Evolutionary conservation across 345 rosid species (phyloP), one percentile per base, ranked within the genome.

Genomic region (Hirschfeldia incana): DNA sequence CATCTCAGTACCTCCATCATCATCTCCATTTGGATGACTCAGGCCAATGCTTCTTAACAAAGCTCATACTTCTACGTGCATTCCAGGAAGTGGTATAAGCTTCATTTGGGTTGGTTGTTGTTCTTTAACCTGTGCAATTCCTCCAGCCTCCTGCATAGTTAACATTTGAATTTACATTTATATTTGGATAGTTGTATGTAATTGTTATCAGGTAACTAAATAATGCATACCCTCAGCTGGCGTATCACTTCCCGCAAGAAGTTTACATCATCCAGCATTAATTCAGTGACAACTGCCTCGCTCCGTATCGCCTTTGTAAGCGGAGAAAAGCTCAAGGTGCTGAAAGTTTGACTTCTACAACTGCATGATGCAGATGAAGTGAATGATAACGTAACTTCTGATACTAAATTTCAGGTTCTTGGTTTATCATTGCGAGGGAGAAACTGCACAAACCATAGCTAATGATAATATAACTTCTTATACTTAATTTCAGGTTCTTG

Each of bases 391-490:
- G 72, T 62, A 2, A 57, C 13, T 26, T 37, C 64, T 76, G 12
- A 62, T 79, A 53, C 67, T 17, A 33, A 71, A 70, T n/a, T 59
- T 7, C n/a, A 46, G 61, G 60, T n/a, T 57, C 67, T 73, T 16
- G n/a, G 34, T 49, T 76, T 88, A 92, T 98, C 97, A 86, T 81
- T 84, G 94, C 21, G 90, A 88, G 21, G 97, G 97, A 81, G 97
- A 96, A 75, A 96, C 82, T 78, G 99, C 97, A 84, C 99, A 96
- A 30, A 96, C 88, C 97, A 96, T 91, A 61, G 92, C 98, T 77
- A 96, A n/a, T n/a, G n/a, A n/a, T n/a, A n/a, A n/a, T n/a, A n/a
- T n/a, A n/a, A n/a, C n/a, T n/a, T n/a, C n/a, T n/a, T n/a, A n/a
- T n/a, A n/a, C n/a, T n/a, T n/a, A n/a, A n/a, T n/a, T n/a, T n/a